These are phyloP conservation scores for Mollisiaceae sp. DNA, from an alignment of 2,329 filamentous ascomycete species.

Conservation along the genomic window DNA sequence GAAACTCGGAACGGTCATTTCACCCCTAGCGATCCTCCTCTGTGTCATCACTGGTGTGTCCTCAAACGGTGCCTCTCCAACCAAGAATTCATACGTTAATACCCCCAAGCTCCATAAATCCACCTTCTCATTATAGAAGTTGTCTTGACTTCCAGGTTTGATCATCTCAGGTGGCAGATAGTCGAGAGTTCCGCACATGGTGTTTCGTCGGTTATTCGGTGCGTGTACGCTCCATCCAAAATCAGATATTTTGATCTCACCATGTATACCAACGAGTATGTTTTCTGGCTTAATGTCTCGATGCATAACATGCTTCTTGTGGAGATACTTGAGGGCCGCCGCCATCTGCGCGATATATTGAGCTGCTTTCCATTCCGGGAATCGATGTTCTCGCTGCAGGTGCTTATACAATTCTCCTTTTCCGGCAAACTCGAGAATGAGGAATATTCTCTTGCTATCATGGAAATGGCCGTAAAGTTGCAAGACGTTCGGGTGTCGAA, in stretches of 20 bases:
- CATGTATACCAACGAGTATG: slow-evolving; percentile 93
- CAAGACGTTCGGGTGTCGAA: slow-evolving; percentile 74
- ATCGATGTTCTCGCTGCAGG: slow-evolving; percentile 68
- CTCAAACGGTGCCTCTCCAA: slow-evolving; percentile 96
- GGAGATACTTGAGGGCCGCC: slow-evolving; percentile 85
- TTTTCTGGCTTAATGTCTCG: slow-evolving; percentile 98
- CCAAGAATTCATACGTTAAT: slow-evolving; percentile 93
- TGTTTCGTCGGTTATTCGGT: slow-evolving; percentile 89
- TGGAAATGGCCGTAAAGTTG: slow-evolving; percentile 76
- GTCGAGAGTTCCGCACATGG: slow-evolving; percentile 96
- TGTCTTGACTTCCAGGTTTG: slow-evolving; percentile 77
- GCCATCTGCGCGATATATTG: slow-evolving; percentile 79
- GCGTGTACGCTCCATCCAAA: slow-evolving; percentile 99
- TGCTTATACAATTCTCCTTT: slow-evolving; percentile 78
- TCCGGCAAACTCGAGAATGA: slow-evolving; percentile 75
- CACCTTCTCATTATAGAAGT: slow-evolving; percentile 93
- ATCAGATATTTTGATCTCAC: slow-evolving; percentile 98
- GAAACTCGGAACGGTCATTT: slow-evolving; percentile 91
- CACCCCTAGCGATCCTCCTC: slow-evolving; percentile 81
- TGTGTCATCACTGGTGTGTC: slow-evolving; percentile 96
- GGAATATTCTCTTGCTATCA: slow-evolving; percentile 73
- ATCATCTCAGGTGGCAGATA: slow-evolving; percentile 99
- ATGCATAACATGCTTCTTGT: slow-evolving; percentile 97
- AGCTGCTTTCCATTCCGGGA: slow-evolving; percentile 74
- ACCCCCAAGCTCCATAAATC: slow-evolving; percentile 97